Conservation (phyloP, 164 flowering plant genomes). For the Nymphaea colorata region DNA sequence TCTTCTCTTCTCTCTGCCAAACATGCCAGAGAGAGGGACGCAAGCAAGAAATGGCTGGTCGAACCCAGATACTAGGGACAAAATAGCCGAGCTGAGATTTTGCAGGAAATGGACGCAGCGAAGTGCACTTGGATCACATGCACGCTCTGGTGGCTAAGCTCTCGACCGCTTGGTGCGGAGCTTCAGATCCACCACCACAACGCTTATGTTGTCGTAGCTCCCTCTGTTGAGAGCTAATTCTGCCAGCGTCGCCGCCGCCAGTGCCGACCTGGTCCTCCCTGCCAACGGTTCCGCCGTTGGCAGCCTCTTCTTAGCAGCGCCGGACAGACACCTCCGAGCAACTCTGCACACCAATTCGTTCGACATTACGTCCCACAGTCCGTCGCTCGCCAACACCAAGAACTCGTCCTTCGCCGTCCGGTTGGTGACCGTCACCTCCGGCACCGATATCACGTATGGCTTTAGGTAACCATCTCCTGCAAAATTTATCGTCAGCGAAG, state of each 20-base stretch:
- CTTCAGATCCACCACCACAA: constrained; percentile 31
- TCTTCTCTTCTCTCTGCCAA: too few relatives aligned
- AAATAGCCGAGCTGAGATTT: too few relatives aligned
- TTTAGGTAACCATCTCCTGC: constrained; percentile 39
- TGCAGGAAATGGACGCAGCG: too few relatives aligned
- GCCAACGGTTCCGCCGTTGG: too few relatives aligned
- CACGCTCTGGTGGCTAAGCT: too few relatives aligned
- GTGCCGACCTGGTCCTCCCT: constrained; percentile 7
- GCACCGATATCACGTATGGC: constrained; percentile 34
- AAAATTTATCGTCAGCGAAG: neutral
- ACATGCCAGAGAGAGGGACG: too few relatives aligned
- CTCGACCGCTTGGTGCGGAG: too few relatives aligned
- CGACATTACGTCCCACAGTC: constrained; percentile 45
- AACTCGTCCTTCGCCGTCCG: constrained; percentile 23
- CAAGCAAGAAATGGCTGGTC: too few relatives aligned
- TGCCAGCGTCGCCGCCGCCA: constrained; percentile 37
- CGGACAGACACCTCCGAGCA: constrained; percentile 21
- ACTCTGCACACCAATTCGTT: constrained; percentile 36
- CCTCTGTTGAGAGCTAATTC: constrained; percentile 48
- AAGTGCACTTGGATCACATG: too few relatives aligned
- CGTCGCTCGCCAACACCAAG: constrained; percentile 36
- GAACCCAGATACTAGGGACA: too few relatives aligned
- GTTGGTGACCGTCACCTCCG: constrained; percentile 30
- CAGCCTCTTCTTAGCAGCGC: neutral
- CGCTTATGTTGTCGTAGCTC: constrained; percentile 45